Base-by-base conservation (phyloP, 805 yeast species). In the Yueomyces sp. region DNA sequence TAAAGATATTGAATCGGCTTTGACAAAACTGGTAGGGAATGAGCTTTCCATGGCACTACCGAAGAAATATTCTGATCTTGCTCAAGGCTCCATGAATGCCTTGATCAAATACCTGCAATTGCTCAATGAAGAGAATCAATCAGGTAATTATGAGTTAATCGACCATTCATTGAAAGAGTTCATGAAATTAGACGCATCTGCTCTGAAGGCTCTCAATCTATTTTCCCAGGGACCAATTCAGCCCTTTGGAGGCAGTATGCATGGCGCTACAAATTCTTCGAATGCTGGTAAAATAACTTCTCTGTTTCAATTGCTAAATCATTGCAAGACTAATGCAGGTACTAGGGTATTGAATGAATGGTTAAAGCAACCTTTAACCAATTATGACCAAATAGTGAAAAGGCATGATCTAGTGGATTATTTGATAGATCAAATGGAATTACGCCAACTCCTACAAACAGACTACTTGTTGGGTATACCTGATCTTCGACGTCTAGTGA, bases 321-420 rank as follows among this genome's bases (percentile, higher is more conserved):
- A 80, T 52, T 90, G 97, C 67, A 86, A 84, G 53, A 81, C 94
- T 3, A 72, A 77, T 2, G 86, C 92, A n/a, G 99, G 99, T 5
- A 68, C 90, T 1, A 72, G 97, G 49, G 64, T 88, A 42, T 70
- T 92, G 28, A 79, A 92, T 12, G 95, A 86, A 56, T 92, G 98
- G 98, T 70, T 92, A 47, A 92, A 90, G 56, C 98, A 92, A 62
- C 99, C 99, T 1, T 69, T 92, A 41, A 79, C 94, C 43, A 77
- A 77, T 50, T 56, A 72, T 8, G 55, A 52, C 0, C 76, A 70
- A 42, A 87, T 92, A 37, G 60, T 65, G 37, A 69, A 77, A 39
- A 72, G 99, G 42, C 96, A 85, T 50, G 60, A 66, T 5, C 65
- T 92, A 41, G 95, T 90, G n/a, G 81, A 77, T 29, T 71, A 74